These are phyloP conservation scores for Rhinocladiella similis DNA, from an alignment of 2,329 filamentous ascomycete genomes.

Conservation along the genomic window DNA sequence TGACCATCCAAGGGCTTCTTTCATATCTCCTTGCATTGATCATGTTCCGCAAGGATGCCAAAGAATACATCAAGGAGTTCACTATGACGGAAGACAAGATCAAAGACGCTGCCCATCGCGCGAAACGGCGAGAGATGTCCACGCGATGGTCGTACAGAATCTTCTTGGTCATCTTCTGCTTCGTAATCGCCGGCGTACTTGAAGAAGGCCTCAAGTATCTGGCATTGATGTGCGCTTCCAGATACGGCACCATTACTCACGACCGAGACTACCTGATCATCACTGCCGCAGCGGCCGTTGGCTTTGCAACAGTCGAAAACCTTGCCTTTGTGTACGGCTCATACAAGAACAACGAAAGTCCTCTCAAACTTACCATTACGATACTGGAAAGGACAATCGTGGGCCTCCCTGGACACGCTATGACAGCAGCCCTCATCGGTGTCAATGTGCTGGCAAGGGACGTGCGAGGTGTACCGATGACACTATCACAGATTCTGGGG, in stretches of 20 bases:
- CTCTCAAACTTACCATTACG: slow-evolving; percentile 5
- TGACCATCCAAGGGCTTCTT: slow-evolving; percentile 17
- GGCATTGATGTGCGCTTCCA: slow-evolving; percentile 4
- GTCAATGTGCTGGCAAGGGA: slow-evolving; percentile 19
- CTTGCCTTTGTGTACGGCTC: slow-evolving; percentile 24
- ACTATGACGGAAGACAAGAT: slow-evolving; percentile 1
- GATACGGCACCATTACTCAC: neutral
- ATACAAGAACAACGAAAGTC: neutral
- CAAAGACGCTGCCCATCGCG: slow-evolving; percentile 4
- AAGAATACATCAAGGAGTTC: slow-evolving; percentile 8
- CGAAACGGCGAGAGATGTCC: slow-evolving; percentile 7
- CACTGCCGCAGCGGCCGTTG: slow-evolving; percentile 20
- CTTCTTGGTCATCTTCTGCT: slow-evolving; percentile 20
- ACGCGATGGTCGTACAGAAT: slow-evolving; percentile 24
- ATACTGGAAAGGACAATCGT: slow-evolving; percentile 21
- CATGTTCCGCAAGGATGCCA: neutral
- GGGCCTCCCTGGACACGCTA: slow-evolving; percentile 19
- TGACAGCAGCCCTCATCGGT: slow-evolving; percentile 22
- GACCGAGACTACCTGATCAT: slow-evolving; percentile 18
- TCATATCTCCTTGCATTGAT: slow-evolving; percentile 9
- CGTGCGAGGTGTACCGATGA: slow-evolving; percentile 10
- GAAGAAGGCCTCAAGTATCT: slow-evolving; percentile 28
- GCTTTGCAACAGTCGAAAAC: slow-evolving; percentile 27
- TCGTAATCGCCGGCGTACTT: slow-evolving; percentile 17
- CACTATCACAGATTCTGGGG: slow-evolving; percentile 12